Evolutionary conservation across 495 filamentous ascomycete genomes (phyloP).

Genomic region (Talaromyces nanjingensis): DNA sequence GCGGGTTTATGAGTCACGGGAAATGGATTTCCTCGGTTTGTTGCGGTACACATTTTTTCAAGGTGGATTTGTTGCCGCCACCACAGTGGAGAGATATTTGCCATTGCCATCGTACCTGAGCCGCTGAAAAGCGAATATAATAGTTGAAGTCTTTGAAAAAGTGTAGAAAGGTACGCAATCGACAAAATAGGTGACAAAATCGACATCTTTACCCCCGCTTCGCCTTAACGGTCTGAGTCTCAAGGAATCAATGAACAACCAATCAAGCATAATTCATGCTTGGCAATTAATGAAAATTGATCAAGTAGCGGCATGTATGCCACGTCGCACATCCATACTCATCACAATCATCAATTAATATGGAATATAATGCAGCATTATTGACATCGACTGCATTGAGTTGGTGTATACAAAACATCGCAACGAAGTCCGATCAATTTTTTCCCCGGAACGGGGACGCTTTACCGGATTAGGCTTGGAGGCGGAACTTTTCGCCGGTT

Average conservation of each 20-base stretch:
- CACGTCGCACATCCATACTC: neutral
- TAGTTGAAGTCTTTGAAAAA: neutral
- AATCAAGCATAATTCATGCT: neutral
- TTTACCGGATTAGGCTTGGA: neutral
- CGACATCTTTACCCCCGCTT: neutral
- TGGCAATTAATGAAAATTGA: neutral
- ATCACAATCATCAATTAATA: neutral
- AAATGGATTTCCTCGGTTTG: neutral
- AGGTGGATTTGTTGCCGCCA: neutral
- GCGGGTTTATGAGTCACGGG: neutral
- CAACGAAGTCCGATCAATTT: slow-evolving; percentile 1
- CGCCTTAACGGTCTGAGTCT: neutral
- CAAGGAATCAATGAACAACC: neutral
- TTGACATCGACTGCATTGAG: neutral
- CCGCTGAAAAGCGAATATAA: neutral
- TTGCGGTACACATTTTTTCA: neutral
- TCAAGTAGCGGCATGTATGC: neutral
- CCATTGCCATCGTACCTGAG: neutral
- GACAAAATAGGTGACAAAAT: no score
- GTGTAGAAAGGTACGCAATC: neutral
- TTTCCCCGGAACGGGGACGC: neutral
- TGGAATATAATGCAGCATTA: neutral
- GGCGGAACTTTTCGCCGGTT: neutral
- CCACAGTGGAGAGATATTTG: neutral
- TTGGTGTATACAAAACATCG: neutral